Base-by-base conservation (phyloP, 2,329 filamentous ascomycete genomes). In the Colletotrichum sp. region DNA sequence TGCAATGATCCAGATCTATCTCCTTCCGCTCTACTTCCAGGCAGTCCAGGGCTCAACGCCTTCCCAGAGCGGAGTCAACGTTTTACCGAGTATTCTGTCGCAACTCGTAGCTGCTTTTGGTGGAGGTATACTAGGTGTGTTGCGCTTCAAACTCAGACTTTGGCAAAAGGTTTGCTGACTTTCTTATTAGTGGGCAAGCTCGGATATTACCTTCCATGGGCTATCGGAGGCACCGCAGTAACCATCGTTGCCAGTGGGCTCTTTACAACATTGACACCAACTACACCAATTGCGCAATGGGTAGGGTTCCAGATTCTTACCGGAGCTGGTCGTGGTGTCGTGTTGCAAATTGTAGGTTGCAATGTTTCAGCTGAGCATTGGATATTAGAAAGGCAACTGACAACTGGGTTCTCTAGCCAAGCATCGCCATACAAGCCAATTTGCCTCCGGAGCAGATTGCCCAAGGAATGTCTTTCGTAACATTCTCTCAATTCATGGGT, bases 21-120 rank as follows among this genome's bases (percentile, higher is more conserved):
- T 83, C 59, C 72, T 86, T 26, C 83, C 85, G 2, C 79, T 86
- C 44, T 86, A 83, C 78, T 85, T 87, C 78, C 83, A 87, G 79
- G 80, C 71, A 5, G 71, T 75, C 1, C 60, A 57, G 16, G 71
- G 75, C 10, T 16, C 26, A 6, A 71, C 84, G 59, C 80, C 84
- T 5, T 76, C 83, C 10, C 79, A 80, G 77, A 84, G 83, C 67
- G 85, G 85, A 28, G 80, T 86, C 9, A 80, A 82, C 60, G 72
- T 82, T 8, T 68, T 86, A 49, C 79, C 85, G 5, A 79, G 76
- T 39, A 81, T 82, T 32, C 21, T 81, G 28, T 79, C 65, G 59
- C 80, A 83, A 60, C 75, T 81, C 9, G n/a, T 79, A 1, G 71
- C 75, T 5, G 78, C 79, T 2, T 75, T 80, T 2, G 62, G 80